These are phyloP conservation scores for Sporodiniella umbellata DNA, from an alignment of 371 early-diverging fungal species.

Conservation along the genomic window DNA sequence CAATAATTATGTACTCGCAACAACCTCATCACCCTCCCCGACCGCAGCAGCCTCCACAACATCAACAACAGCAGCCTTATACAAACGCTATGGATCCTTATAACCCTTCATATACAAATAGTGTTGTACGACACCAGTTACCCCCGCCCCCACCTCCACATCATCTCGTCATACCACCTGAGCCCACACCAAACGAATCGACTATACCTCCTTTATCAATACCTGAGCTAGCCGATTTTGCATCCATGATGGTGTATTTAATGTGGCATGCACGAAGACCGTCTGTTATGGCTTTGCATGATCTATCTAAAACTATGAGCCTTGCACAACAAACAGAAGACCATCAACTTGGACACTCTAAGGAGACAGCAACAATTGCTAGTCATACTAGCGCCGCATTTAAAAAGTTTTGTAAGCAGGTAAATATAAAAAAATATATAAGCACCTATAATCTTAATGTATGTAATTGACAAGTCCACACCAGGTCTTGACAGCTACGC, in stretches of 20 bases:
- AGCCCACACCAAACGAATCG: constrained; percentile 36
- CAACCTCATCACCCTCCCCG: constrained; percentile 11
- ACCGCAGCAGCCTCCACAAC: constrained; percentile 6
- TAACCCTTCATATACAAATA: constrained; percentile 6
- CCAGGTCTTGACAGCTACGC: constrained; percentile 56
- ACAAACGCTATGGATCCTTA: constrained; percentile 6
- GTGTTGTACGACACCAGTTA: constrained; percentile 8
- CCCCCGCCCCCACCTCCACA: constrained; percentile 16
- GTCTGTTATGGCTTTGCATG: constrained; percentile 45
- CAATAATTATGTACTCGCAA: constrained; percentile 13
- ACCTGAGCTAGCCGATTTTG: constrained; percentile 48
- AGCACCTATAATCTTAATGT: neutral
- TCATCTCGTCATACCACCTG: constrained; percentile 19
- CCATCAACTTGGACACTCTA: constrained; percentile 14
- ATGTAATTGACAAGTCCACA: neutral
- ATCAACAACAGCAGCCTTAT: constrained; percentile 5
- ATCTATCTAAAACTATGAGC: constrained; percentile 13
- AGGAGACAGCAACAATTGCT: constrained; percentile 44
- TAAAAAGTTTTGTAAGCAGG: constrained; percentile 54
- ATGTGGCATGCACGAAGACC: constrained; percentile 61
- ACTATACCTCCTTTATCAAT: constrained; percentile 29
- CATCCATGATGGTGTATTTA: constrained; percentile 58
- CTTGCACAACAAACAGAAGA: constrained; percentile 12
- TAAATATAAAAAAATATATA: constrained; percentile 13
- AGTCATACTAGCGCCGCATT: constrained; percentile 50